Conservation (phyloP, 306 rosid genomes). For the Dryas drummondii region DNA sequence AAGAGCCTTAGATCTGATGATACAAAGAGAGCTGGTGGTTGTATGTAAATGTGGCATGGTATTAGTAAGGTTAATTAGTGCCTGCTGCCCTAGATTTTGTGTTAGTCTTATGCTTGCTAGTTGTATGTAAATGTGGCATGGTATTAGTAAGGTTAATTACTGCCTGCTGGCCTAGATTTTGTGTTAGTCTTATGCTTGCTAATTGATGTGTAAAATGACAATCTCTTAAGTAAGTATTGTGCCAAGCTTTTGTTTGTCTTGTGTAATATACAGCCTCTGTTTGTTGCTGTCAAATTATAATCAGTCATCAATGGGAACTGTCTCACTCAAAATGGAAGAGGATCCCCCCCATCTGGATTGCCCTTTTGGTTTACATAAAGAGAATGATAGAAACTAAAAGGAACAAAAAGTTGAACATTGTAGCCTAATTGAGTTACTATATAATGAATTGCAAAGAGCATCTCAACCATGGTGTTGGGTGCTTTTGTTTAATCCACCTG, state of each 20-base stretch:
- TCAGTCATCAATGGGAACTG: background rate
- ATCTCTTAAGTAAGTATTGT: background rate
- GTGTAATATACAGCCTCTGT: constrained; percentile 4
- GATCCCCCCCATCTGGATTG: background rate
- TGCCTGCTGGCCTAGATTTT: constrained; percentile 13
- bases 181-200: constrained; percentile 1
- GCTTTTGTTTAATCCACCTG: background rate
- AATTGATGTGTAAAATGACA: constrained; percentile 17
- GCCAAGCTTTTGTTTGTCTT: constrained; percentile 3
- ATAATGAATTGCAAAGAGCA: background rate
- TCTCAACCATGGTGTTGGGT: background rate
- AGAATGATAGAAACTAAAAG: too few relatives aligned
- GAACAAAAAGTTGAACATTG: too few relatives aligned
- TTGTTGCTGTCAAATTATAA: background rate
- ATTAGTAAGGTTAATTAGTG: constrained; percentile 5
- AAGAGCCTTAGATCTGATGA: constrained; percentile 9
- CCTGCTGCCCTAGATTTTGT: constrained; percentile 10
- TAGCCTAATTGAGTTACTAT: too few relatives aligned
- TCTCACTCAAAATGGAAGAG: background rate
- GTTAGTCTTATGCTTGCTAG: background rate
- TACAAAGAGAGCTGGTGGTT: background rate
- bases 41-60: constrained; percentile 6
- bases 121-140: constrained; percentile 7
- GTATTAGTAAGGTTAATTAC: background rate
- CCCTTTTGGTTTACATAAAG: background rate